phyloP scores from a whole-genome alignment of 495 filamentous ascomycete species.

The Trichocladium antarcticum region DNA sequence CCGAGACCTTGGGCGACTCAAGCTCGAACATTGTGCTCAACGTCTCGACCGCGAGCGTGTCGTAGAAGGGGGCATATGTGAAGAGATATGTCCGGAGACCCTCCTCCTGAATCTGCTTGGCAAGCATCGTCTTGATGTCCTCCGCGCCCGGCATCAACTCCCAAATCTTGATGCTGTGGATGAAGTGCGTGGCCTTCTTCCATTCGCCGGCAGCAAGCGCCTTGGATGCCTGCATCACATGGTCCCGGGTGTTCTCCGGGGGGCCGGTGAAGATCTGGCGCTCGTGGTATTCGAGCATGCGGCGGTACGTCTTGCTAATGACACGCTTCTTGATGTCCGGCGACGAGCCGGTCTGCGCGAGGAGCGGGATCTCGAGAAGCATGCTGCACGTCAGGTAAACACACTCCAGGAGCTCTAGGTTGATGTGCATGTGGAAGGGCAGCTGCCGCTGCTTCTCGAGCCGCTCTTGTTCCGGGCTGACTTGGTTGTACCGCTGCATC shows the following conservation, averaged over 20 bases:
- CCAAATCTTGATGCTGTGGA: slow-evolving; percentile 98
- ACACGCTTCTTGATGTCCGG: slow-evolving; percentile 95
- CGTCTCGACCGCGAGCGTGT: slow-evolving; percentile 77
- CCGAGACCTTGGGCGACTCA: slow-evolving; percentile 72
- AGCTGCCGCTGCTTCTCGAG: slow-evolving; percentile 92
- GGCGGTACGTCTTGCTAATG: slow-evolving; percentile 98
- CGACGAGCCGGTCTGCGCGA: slow-evolving; percentile 90
- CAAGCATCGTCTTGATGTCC: slow-evolving; percentile 91
- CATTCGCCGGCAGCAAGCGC: slow-evolving; percentile 93
- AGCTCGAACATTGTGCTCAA: slow-evolving; percentile 95
- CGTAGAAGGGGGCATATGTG: slow-evolving; percentile 98
- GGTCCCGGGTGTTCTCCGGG: slow-evolving; percentile 95
- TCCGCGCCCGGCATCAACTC: slow-evolving; percentile 84
- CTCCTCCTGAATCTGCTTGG: slow-evolving; percentile 96
- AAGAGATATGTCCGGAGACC: slow-evolving; percentile 97
- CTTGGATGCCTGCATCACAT: slow-evolving; percentile 97
- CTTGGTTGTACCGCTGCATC: slow-evolving; percentile 89
- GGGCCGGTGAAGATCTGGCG: slow-evolving; percentile 97
- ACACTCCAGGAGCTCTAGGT: slow-evolving; percentile 93
- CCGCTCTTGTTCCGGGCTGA: slow-evolving; percentile 93
- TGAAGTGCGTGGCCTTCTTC: slow-evolving; percentile 88
- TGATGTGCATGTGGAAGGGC: slow-evolving; percentile 99
- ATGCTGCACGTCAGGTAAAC: slow-evolving; percentile 98
- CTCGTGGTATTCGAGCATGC: slow-evolving; percentile 98
- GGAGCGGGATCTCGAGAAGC: slow-evolving; percentile 93